These are phyloP conservation scores for Prunella vulgaris DNA, from an alignment of 257 asterid species.

Conservation along the genomic window DNA sequence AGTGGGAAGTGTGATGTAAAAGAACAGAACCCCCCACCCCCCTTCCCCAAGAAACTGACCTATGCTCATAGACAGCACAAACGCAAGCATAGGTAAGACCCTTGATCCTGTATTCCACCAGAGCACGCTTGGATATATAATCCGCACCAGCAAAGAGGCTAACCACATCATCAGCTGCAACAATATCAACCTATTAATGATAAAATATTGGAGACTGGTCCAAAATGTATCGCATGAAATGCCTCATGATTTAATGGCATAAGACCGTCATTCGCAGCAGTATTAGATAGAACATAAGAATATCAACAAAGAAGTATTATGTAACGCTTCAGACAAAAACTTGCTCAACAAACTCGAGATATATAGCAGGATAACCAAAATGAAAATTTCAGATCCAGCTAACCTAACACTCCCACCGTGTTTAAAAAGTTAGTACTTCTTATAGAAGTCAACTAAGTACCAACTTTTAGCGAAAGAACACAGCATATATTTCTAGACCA, in stretches of 20 bases:
- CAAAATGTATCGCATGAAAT: neutral
- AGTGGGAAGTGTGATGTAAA: neutral
- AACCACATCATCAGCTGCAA: conserved; percentile 52
- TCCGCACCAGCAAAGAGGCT: conserved; percentile 61
- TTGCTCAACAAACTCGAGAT: neutral
- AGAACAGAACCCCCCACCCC: neutral
- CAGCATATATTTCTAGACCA: neutral
- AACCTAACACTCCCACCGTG: neutral
- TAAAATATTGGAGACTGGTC: neutral
- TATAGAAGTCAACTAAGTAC: neutral
- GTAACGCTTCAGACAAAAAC: neutral
- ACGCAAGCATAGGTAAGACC: conserved; percentile 60
- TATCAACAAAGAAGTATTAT: neutral
- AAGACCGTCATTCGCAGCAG: conserved; percentile 11
- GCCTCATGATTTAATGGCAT: neutral
- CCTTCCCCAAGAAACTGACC: conserved; percentile 48
- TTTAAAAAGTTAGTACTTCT: neutral
- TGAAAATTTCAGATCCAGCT: neutral
- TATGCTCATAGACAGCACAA: conserved; percentile 66
- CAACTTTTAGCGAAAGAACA: neutral
- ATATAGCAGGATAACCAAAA: neutral
- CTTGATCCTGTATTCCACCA: conserved; percentile 83
- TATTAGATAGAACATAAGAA: neutral
- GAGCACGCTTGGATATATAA: conserved; percentile 45
- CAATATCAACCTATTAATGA: conserved; percentile 16